These are phyloP conservation scores for Fusarium graminum DNA, from an alignment of 2,329 filamentous ascomycete species.

Conservation along the genomic window DNA sequence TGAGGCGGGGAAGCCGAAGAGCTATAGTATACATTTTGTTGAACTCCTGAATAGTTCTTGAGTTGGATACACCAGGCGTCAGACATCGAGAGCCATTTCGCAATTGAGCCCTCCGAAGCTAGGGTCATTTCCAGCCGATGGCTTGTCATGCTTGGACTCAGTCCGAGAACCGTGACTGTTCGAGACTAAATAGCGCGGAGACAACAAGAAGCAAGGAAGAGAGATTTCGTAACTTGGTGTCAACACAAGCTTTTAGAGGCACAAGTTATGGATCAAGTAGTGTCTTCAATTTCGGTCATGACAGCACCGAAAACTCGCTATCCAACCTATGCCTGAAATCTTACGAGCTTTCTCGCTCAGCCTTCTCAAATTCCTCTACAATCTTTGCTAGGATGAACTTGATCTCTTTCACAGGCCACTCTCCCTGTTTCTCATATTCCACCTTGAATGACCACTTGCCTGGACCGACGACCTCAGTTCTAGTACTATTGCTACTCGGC, in stretches of 20 bases:
- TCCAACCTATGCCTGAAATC: neutral
- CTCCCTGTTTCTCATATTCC: neutral
- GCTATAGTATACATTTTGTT: no score
- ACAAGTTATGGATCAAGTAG: no score
- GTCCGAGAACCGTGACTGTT: no score
- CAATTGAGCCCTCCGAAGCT: neutral
- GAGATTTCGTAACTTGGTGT: no score
- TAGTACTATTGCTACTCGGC: slow-evolving; percentile 10
- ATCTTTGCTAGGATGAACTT: slow-evolving; percentile 20
- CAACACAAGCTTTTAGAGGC: no score
- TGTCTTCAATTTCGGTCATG: no score
- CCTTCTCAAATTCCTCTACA: neutral
- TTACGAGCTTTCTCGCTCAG: neutral
- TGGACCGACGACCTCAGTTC: slow-evolving; percentile 33
- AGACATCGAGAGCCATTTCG: neutral
- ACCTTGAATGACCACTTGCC: slow-evolving; percentile 37
- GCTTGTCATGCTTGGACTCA: neutral
- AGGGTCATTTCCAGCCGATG: neutral
- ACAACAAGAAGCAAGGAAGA: no score
- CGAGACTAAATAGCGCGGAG: no score
- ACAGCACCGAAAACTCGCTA: no score
- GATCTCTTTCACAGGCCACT: slow-evolving; percentile 32
- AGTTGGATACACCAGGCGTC: neutral
- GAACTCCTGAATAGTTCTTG: no score
- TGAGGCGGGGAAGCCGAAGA: neutral